Evolutionary conservation across 768 basidiomycete genomes (phyloP).

Genomic region (Calvatia gigantea): DNA sequence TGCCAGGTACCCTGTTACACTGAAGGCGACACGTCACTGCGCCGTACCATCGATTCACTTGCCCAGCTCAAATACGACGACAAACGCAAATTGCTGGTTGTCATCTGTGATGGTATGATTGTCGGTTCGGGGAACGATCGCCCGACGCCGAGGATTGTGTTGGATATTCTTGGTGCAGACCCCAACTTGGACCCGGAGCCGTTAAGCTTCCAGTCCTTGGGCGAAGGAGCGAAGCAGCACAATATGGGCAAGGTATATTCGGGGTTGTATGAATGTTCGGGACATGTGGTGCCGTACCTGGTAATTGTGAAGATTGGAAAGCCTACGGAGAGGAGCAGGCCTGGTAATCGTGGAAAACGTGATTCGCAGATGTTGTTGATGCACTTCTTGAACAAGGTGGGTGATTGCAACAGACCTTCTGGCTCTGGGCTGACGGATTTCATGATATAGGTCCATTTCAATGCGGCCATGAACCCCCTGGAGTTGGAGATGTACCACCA

Average conservation of each 20-base stretch:
- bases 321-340: constrained; percentile 87
- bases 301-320: constrained; percentile 94
- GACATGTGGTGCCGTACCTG: constrained; percentile 94
- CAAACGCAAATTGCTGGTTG: constrained; percentile 89
- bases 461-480: constrained; percentile 92
- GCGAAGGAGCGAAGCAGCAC: constrained; percentile 93
- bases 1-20: constrained; percentile 99
- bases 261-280: constrained; percentile 88
- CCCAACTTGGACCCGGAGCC: constrained; percentile 93
- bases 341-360: constrained; percentile 97
- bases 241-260: constrained; percentile 99
- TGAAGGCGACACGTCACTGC: constrained; percentile 84
- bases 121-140: constrained; percentile 96
- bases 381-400: constrained; percentile 96
- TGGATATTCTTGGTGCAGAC: constrained; percentile 94
- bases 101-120: constrained; percentile 98
- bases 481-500: constrained; percentile 99
- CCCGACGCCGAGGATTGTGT: constrained; percentile 92
- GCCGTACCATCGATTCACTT: constrained; percentile 89
- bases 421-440: constrained; percentile 9
- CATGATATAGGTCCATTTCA: constrained; percentile 81
- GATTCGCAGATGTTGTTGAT: constrained; percentile 96
- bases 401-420: too few relatives aligned
- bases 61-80: constrained; percentile 96
- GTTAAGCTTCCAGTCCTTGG: constrained; percentile 88